Conservation (phyloP, 2,329 filamentous ascomycete genomes). For the Ambrosiella xylebori region DNA sequence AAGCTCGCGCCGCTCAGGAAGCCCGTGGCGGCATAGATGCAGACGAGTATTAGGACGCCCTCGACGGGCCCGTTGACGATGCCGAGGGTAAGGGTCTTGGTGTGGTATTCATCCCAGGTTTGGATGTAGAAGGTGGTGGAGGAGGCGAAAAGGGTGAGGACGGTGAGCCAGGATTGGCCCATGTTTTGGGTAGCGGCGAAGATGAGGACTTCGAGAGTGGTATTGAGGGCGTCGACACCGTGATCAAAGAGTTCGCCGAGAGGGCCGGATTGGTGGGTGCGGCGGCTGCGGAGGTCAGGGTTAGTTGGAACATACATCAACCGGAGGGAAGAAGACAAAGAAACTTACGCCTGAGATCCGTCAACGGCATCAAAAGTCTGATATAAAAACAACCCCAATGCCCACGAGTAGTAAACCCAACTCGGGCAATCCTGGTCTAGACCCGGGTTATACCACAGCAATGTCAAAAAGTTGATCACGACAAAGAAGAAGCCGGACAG, state of each 20-base stretch:
- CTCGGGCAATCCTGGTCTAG: slow-evolving; percentile 82
- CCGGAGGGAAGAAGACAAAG: neutral
- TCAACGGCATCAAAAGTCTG: slow-evolving; percentile 98
- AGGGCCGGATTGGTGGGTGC: slow-evolving; percentile 82
- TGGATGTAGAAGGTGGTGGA: slow-evolving; percentile 96
- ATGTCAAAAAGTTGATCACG: slow-evolving; percentile 70
- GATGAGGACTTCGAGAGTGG: slow-evolving; percentile 77
- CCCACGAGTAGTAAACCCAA: slow-evolving; percentile 93
- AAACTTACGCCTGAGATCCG: slow-evolving; percentile 69
- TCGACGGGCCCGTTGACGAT: slow-evolving; percentile 90
- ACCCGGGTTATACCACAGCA: slow-evolving; percentile 92
- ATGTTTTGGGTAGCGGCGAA: slow-evolving; percentile 88
- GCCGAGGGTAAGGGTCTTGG: slow-evolving; percentile 82
- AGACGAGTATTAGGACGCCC: slow-evolving; percentile 68
- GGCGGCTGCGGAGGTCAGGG: slow-evolving; percentile 36
- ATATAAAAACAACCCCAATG: slow-evolving; percentile 78
- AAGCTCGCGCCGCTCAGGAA: slow-evolving; percentile 76
- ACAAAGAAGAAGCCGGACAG: slow-evolving; percentile 82
- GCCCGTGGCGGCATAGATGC: slow-evolving; percentile 70
- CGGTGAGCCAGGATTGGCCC: slow-evolving; percentile 79
- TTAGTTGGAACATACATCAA: neutral
- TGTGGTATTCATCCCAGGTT: slow-evolving; percentile 99
- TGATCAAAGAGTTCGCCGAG: slow-evolving; percentile 95
- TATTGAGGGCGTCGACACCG: slow-evolving; percentile 92
- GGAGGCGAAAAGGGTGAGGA: slow-evolving; percentile 65